A percentile compares a stretch with the other conserved stretches of the same genome.
Evolutionary conservation across 2,329 filamentous ascomycete species (phyloP).

Genomic region (Coleophoma crateriformis): DNA sequence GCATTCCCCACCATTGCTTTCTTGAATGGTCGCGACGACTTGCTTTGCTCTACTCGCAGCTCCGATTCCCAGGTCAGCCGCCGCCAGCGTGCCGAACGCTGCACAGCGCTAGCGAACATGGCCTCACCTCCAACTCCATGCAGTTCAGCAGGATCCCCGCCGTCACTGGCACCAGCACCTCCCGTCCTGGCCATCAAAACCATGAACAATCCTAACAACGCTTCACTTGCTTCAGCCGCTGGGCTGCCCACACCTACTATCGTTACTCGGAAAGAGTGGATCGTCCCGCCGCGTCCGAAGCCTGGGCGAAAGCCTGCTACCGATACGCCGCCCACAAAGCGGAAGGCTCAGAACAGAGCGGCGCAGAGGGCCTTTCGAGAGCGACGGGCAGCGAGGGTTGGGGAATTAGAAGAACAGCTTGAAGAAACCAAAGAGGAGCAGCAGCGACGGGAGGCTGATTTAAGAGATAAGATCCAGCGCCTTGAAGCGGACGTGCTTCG

Average conservation of each 20-base stretch:
- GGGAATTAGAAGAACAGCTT: slow-evolving; percentile 65
- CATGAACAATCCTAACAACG: slow-evolving; percentile 13
- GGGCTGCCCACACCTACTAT: slow-evolving; percentile 34
- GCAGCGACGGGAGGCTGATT: slow-evolving; percentile 50
- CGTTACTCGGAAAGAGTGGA: slow-evolving; percentile 80
- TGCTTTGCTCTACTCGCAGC: too few relatives aligned
- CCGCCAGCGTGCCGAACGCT: too few relatives aligned
- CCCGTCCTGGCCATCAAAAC: slow-evolving; percentile 29
- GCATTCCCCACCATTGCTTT: too few relatives aligned
- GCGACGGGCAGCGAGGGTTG: slow-evolving; percentile 76
- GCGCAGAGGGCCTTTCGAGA: slow-evolving; percentile 90
- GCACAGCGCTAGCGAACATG: slow-evolving; percentile 17
- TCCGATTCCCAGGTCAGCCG: too few relatives aligned
- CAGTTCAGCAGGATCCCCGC: slow-evolving; percentile 31
- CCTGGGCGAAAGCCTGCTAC: slow-evolving; percentile 91
- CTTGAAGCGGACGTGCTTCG: slow-evolving; percentile 64
- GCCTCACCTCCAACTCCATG: slow-evolving; percentile 32
- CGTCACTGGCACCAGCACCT: slow-evolving; percentile 24
- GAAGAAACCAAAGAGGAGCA: slow-evolving; percentile 53
- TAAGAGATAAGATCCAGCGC: slow-evolving; percentile 46
- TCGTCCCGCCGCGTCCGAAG: slow-evolving; percentile 78
- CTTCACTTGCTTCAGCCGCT: slow-evolving; percentile 19
- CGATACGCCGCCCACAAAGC: slow-evolving; percentile 86
- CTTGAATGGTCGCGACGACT: too few relatives aligned
- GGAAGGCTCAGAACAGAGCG: slow-evolving; percentile 89